Evolutionary conservation across 805 yeast genomes (phyloP).

Genomic region (Kodamaea laetipori): DNA sequence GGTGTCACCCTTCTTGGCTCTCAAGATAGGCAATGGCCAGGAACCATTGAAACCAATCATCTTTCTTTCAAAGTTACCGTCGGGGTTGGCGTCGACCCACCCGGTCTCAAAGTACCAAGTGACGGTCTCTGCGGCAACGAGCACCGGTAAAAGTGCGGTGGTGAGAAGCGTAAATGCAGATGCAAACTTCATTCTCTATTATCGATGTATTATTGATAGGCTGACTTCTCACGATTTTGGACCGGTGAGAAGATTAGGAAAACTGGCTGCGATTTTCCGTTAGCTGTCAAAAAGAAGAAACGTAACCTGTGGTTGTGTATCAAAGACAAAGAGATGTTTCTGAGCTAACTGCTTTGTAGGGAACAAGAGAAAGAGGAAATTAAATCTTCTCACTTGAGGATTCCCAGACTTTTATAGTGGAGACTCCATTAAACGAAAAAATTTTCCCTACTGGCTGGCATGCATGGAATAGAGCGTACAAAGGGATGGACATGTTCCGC

Average conservation of each 20-base stretch:
- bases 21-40: conserved; percentile 88
- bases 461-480: not conserved
- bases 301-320: conserved; percentile 3
- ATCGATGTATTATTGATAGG: conserved; percentile 8
- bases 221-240: conserved; percentile 12
- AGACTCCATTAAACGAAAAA: not conserved
- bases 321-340: conserved; percentile 8
- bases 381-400: conserved; percentile 8
- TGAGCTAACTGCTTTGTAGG: not conserved
- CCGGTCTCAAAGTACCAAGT: conserved; percentile 65
- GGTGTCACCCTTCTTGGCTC: conserved; percentile 78
- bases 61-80: conserved; percentile 55
- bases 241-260: conserved; percentile 8
- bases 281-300: conserved; percentile 2
- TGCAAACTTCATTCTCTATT: conserved; percentile 12
- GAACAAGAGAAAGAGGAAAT: conserved; percentile 10
- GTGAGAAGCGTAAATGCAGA: conserved; percentile 17
- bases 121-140: conserved; percentile 51
- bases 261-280: conserved; percentile 7
- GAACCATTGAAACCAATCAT: conserved; percentile 68
- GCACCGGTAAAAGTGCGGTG: conserved; percentile 20
- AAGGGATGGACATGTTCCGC: no score
- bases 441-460: not conserved
- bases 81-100: conserved; percentile 68
- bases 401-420: not conserved